Evolutionary conservation across 169 alveolate genomes (phyloP).

Genomic region (Plasmodium billcollinsi): DNA sequence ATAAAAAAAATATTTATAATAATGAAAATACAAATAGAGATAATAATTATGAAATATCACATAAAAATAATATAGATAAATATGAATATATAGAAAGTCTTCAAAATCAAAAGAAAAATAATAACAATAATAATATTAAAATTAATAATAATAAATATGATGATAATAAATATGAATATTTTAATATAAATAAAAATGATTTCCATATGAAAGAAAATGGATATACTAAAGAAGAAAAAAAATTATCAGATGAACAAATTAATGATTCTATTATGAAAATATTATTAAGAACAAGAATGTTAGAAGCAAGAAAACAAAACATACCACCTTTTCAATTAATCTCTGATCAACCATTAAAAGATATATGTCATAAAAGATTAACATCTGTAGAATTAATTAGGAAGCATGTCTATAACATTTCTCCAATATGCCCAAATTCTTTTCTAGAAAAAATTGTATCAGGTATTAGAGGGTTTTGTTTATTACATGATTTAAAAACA

Average conservation of each 20-base stretch:
- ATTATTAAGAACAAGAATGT: constrained; percentile 61
- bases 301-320: constrained; percentile 76
- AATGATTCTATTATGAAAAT: constrained; percentile 59
- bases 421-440: constrained; percentile 64
- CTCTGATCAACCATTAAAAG: constrained; percentile 74
- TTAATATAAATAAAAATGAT: constrained; percentile 20
- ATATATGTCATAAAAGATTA: constrained; percentile 63
- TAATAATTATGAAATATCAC: too few relatives aligned
- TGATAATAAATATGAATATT: constrained; percentile 39
- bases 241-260: constrained; percentile 50
- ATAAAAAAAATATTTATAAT: too few relatives aligned
- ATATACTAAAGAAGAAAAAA: constrained; percentile 23
- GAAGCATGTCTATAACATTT: constrained; percentile 63
- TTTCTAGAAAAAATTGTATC: constrained; percentile 58
- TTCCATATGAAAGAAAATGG: constrained; percentile 6
- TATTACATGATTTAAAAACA: constrained; percentile 55
- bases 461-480: constrained; percentile 71
- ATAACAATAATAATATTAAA: neutral
- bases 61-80: too few relatives aligned
- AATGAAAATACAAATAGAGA: too few relatives aligned
- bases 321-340: constrained; percentile 77
- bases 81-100: too few relatives aligned
- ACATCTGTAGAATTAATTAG: constrained; percentile 48
- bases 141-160: neutral
- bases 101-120: neutral